Conservation (phyloP, 2,329 filamentous ascomycete species). For the Cladobotryum protrusum region DNA sequence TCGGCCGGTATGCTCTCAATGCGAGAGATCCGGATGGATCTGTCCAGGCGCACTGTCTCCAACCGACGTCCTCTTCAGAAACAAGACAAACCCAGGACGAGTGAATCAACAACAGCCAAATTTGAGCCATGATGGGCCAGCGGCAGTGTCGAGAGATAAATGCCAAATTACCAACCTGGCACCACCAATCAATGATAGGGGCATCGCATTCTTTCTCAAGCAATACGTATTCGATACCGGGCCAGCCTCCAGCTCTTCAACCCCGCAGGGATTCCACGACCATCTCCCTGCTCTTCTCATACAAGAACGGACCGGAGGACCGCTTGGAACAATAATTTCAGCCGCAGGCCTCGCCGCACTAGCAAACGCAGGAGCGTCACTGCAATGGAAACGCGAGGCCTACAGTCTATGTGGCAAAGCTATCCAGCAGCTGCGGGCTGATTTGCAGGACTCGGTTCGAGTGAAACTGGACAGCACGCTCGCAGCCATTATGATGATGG, state of each 20-base stretch:
- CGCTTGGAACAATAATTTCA: constrained; percentile 13
- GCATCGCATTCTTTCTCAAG: constrained; percentile 16
- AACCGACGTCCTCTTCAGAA: constrained; percentile 11
- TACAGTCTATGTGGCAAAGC: constrained; percentile 15
- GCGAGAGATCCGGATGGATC: constrained; percentile 13
- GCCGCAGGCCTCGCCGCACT: constrained; percentile 18
- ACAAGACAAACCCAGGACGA: constrained; percentile 5
- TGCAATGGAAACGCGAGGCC: constrained; percentile 14
- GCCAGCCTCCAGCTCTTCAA: background rate
- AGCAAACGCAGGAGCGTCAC: constrained; percentile 14
- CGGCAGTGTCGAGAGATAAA: background rate
- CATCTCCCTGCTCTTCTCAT: constrained; percentile 15
- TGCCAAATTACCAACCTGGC: constrained; percentile 7
- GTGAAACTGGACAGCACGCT: constrained; percentile 16
- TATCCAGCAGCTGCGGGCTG: constrained; percentile 10
- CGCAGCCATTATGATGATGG: constrained; percentile 17
- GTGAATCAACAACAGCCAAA: background rate
- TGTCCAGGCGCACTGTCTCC: constrained; percentile 14
- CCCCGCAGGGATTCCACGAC: constrained; percentile 9
- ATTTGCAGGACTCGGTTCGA: constrained; percentile 11
- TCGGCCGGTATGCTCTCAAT: constrained; percentile 15
- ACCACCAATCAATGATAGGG: constrained; percentile 11
- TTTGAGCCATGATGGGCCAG: too few species aligned
- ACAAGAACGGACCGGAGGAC: constrained; percentile 7
- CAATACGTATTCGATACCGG: constrained; percentile 14